These are phyloP conservation scores for Zalerion maritima DNA, from an alignment of 495 filamentous ascomycete species.

Conservation along the genomic window DNA sequence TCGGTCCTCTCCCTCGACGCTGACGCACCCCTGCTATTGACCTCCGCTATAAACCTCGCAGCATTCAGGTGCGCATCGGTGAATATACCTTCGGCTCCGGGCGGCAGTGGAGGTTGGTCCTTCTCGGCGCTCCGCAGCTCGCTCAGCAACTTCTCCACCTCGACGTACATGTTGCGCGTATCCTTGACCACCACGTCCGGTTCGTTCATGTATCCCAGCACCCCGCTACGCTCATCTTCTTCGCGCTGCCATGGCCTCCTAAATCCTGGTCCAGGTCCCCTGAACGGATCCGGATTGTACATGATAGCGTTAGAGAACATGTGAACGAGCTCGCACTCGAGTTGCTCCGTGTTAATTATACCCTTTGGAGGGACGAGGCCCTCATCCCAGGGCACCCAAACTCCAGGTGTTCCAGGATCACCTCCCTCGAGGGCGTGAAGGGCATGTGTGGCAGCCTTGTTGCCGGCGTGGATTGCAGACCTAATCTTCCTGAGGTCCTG, in stretches of 20 bases:
- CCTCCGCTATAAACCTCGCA: slow-evolving; percentile 6
- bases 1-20: slow-evolving; percentile 1
- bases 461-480: slow-evolving; percentile 60
- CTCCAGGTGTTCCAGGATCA: slow-evolving; percentile 28
- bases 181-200: slow-evolving; percentile 74
- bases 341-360: slow-evolving; percentile 85
- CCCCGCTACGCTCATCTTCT: slow-evolving; percentile 15
- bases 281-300: slow-evolving; percentile 71
- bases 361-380: slow-evolving; percentile 74
- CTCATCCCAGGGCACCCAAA: slow-evolving; percentile 53
- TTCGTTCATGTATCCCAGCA: slow-evolving; percentile 40
- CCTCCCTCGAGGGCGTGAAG: slow-evolving; percentile 35
- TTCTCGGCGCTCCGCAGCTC: slow-evolving; percentile 29
- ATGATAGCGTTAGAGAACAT: slow-evolving; percentile 97
- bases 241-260: slow-evolving; percentile 17
- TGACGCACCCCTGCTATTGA: slow-evolving; percentile 1
- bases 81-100: slow-evolving; percentile 3
- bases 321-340: slow-evolving; percentile 90
- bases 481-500: slow-evolving; percentile 83
- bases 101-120: slow-evolving; percentile 6
- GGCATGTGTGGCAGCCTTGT: slow-evolving; percentile 52
- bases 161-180: slow-evolving; percentile 66
- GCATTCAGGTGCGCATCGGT: slow-evolving; percentile 14
- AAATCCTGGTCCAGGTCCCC: slow-evolving; percentile 52
- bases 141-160: slow-evolving; percentile 48